A percentile compares a stretch with the other conserved stretches of the same genome.
Evolutionary conservation across 139 green algal species (phyloP).

Genomic region (Yamagishiella unicocca): DNA sequence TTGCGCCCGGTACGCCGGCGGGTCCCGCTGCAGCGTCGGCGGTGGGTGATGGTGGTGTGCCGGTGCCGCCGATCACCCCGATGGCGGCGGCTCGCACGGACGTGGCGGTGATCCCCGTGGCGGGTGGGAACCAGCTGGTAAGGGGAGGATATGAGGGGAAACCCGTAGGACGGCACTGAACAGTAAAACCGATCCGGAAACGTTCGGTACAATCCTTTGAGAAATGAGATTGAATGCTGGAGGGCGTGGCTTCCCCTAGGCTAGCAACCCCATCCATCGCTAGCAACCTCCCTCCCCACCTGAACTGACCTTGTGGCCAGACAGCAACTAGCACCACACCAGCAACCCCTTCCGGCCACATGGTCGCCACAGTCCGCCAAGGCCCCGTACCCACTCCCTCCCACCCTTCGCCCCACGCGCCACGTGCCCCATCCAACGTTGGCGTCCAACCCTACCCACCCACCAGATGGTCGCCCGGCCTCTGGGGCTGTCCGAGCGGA

Average conservation of each 20-base stretch:
- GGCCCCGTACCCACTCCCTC: not conserved
- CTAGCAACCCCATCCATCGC: not conserved
- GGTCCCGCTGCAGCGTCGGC: not conserved
- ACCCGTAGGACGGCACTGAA: not conserved
- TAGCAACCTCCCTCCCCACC: not conserved
- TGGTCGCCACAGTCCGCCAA: not conserved
- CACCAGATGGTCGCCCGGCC: slow-evolving; percentile 66
- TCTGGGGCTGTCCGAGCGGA: slow-evolving; percentile 77
- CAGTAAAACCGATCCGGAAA: no score
- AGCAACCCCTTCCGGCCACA: no score
- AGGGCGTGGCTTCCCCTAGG: not conserved
- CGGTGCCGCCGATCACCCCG: slow-evolving; percentile 53
- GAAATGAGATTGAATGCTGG: not conserved
- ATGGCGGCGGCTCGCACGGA: slow-evolving; percentile 71
- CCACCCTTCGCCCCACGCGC: not conserved
- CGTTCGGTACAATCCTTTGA: no score
- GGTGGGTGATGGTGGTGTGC: no score
- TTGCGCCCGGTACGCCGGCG: not conserved
- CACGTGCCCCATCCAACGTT: not conserved
- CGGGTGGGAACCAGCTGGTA: slow-evolving; percentile 83
- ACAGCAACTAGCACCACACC: no score
- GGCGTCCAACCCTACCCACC: not conserved
- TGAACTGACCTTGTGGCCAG: not conserved
- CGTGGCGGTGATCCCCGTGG: slow-evolving; percentile 78
- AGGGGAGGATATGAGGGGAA: not conserved